Conservation (phyloP, 805 yeast genomes). For the Cyberlindnera misumaiensis region DNA sequence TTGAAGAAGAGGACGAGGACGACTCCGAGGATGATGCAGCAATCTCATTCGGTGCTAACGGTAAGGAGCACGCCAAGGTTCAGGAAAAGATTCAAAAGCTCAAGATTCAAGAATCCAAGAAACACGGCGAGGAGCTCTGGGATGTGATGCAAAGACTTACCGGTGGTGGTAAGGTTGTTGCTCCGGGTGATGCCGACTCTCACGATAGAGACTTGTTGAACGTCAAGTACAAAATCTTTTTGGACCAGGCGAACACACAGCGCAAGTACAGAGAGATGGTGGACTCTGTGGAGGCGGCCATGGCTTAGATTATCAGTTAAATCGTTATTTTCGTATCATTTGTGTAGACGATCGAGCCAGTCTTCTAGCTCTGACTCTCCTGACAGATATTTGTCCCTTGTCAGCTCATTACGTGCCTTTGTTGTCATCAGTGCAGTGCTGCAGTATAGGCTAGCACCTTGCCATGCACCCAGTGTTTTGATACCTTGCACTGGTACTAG, state of each 20-base stretch:
- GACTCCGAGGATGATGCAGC: conserved; percentile 40
- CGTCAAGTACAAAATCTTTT: conserved; percentile 78
- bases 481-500: conserved; percentile 4
- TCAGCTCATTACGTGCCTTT: conserved; percentile 9
- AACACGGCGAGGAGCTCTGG: conserved; percentile 66
- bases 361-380: conserved; percentile 14
- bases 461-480: conserved; percentile 19
- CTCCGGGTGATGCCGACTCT: conserved; percentile 50
- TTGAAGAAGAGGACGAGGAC: conserved; percentile 40
- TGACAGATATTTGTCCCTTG: conserved; percentile 19
- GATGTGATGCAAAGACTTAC: conserved; percentile 78
- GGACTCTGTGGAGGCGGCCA: conserved; percentile 33
- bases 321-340: no score
- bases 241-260: conserved; percentile 83
- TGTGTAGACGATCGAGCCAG: conserved; percentile 15
- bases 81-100: conserved; percentile 35
- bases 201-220: conserved; percentile 67
- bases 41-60: conserved; percentile 54
- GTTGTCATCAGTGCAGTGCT: conserved; percentile 16
- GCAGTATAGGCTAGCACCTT: conserved; percentile 23
- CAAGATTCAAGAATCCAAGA: conserved; percentile 14
- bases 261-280: conserved; percentile 68
- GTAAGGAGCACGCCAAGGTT: conserved; percentile 46
- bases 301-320: background rate
- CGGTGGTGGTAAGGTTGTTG: conserved; percentile 73